Base-by-base conservation (phyloP, 129 eudicot species). In the Ambrosia artemisiifolia region DNA sequence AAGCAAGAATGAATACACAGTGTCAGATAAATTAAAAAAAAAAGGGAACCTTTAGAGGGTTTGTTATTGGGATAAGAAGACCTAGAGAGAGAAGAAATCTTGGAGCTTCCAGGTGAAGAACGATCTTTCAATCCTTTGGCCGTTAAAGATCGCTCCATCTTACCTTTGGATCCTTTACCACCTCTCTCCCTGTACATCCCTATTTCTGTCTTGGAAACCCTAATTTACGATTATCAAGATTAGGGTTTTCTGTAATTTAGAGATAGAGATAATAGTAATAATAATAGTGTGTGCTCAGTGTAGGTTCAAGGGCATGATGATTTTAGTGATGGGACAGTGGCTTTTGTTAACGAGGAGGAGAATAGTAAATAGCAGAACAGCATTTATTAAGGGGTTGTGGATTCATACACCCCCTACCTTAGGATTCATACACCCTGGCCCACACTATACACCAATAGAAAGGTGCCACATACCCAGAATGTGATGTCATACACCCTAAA, bases 121-220 rank as follows among this genome's bases (percentile, higher is more conserved):
- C 81, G 75, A 69, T 76, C 75, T 20, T 59, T 76, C 33, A 59
- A 69, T 8, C 33, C 80, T 68, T 30, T 76, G 30, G 74, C 69
- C 63, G 75, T 57, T 48, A 75, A 76, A 68, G 80, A 76, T 76
- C 70, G 63, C 6, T 76, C 81, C 64, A 76, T 69, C 69, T 76
- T 76, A 63, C 51, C 63, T 64, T 69, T 76, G 63, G 80, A 76
- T 76, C 74, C 73, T 66, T 43, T 65, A 17, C 80, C 80, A 76
- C 70, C 69, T 55, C 75, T 60, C 36, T 76, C 81, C 63, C 70
- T 42, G 63, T 76, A 47, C 81, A 76, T 76, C 67, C 67, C 50
- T 55, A 16, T 30, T 42, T 40, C 38, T 10, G 47, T 66, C 11
- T 50, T 6, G n/a, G 56, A 77, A 77, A 70, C 81, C 81, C 81